Conservation (phyloP, 169 alveolate species). For the Perkinsus chesapeaki region DNA sequence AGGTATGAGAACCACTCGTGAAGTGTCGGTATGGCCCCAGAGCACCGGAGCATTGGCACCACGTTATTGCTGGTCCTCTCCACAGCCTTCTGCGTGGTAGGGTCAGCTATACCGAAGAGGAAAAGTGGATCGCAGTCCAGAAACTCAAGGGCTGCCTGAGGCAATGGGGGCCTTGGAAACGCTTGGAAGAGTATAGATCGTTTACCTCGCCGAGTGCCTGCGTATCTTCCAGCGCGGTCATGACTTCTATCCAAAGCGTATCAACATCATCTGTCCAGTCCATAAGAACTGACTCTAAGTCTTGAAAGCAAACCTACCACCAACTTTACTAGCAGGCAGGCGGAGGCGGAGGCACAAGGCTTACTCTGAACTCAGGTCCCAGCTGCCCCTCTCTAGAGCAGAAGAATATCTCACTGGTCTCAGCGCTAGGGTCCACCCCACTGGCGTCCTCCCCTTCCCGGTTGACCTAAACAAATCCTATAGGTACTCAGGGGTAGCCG, state of each 20-base stretch:
- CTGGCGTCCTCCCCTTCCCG: background rate
- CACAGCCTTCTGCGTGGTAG: conserved; percentile 16
- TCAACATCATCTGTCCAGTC: background rate
- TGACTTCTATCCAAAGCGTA: background rate
- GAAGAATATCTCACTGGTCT: background rate
- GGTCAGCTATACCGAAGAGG: conserved; percentile 1
- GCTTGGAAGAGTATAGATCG: background rate
- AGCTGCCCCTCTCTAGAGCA: background rate
- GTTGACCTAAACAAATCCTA: background rate
- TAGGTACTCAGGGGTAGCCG: background rate
- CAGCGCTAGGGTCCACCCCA: background rate
- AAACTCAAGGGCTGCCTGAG: background rate
- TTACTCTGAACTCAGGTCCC: background rate
- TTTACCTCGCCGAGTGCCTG: background rate
- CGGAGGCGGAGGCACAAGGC: background rate
- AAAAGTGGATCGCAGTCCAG: background rate
- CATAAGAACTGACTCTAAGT: background rate
- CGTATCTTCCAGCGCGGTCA: background rate
- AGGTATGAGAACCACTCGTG: conserved; percentile 24
- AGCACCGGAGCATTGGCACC: conserved; percentile 30
- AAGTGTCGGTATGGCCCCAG: conserved; percentile 18
- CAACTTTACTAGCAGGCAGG: background rate
- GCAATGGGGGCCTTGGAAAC: background rate
- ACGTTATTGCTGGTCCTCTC: conserved; percentile 16
- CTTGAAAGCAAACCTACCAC: background rate